Evolutionary conservation across 352 stramenopile genomes (phyloP).

Genomic region (Globisporangium paddicum): DNA sequence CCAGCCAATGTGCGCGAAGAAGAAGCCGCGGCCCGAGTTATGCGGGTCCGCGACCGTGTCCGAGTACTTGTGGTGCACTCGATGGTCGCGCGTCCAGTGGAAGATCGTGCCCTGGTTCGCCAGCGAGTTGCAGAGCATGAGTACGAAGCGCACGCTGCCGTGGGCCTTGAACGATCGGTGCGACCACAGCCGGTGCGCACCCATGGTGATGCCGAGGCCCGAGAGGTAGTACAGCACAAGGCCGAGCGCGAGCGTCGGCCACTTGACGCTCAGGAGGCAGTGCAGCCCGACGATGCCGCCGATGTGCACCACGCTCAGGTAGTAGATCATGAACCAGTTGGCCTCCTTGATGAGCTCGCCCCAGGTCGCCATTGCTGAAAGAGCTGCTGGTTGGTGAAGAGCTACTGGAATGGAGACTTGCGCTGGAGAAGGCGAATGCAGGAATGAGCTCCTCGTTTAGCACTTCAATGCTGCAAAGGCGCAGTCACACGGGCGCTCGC

Average conservation of each 20-base stretch:
- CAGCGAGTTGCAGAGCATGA: constrained; percentile 98
- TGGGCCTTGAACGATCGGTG: constrained; percentile 95
- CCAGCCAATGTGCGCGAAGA: constrained; percentile 99
- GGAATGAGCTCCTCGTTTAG: constrained; percentile 1
- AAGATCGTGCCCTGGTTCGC: constrained; percentile 98
- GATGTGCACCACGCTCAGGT: constrained; percentile 92
- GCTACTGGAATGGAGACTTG: not conserved
- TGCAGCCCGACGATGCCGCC: constrained; percentile 84
- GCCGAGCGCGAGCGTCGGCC: constrained; percentile 86
- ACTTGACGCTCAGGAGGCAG: constrained; percentile 76
- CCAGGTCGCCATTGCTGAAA: constrained; percentile 64
- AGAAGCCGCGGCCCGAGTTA: constrained; percentile 96
- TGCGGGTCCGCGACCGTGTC: constrained; percentile 94
- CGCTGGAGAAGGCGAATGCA: constrained; percentile 1
- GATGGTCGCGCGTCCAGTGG: constrained; percentile 98
- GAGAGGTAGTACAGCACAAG: constrained; percentile 93
- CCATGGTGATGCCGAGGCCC: constrained; percentile 97
- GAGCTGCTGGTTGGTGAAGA: no score
- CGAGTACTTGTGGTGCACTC: constrained; percentile 99
- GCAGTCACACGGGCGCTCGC: not conserved
- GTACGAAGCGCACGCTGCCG: constrained; percentile 87
- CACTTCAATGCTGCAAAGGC: not conserved
- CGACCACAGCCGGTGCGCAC: constrained; percentile 96
- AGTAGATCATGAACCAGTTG: constrained; percentile 98
- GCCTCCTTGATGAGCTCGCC: constrained; percentile 80